phyloP scores from a whole-genome alignment of 2,329 filamentous ascomycete genomes.

The Phyllosticta citriasiana region DNA sequence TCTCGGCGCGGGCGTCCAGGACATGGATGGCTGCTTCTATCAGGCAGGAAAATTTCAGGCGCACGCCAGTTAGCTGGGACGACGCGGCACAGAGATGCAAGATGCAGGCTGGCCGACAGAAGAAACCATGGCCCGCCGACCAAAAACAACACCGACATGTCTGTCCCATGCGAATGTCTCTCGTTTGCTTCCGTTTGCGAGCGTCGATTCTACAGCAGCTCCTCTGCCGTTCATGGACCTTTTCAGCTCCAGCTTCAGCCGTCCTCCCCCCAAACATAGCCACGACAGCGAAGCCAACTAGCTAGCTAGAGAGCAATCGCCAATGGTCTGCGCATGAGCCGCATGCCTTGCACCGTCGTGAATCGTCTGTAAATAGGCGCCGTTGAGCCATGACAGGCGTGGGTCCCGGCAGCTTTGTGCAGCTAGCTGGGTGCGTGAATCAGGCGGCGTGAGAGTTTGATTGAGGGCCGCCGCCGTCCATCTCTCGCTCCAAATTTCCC shows the following conservation, averaged over 20 bases:
- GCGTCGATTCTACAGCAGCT: neutral
- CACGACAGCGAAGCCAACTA: neutral
- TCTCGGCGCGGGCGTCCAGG: neutral
- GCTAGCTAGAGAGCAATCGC: neutral
- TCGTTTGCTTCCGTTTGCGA: neutral
- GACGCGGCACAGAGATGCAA: neutral
- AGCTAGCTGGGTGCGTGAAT: neutral
- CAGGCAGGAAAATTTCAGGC: neutral
- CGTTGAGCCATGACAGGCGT: neutral
- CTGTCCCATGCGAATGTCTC: neutral
- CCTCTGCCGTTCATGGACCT: neutral
- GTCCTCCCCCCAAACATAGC: neutral
- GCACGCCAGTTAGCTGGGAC: neutral
- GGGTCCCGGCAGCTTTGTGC: neutral
- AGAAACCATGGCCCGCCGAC: neutral
- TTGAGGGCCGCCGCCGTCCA: neutral
- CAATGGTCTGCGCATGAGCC: neutral
- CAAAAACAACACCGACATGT: neutral
- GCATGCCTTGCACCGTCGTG: neutral
- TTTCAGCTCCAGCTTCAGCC: neutral
- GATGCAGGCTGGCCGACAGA: neutral
- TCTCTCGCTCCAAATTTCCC: neutral
- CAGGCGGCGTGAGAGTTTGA: neutral
- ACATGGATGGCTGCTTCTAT: neutral
- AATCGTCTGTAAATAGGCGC: neutral